Conservation (phyloP, 31 red algal species). For the Asparagopsis taxiformis region DNA sequence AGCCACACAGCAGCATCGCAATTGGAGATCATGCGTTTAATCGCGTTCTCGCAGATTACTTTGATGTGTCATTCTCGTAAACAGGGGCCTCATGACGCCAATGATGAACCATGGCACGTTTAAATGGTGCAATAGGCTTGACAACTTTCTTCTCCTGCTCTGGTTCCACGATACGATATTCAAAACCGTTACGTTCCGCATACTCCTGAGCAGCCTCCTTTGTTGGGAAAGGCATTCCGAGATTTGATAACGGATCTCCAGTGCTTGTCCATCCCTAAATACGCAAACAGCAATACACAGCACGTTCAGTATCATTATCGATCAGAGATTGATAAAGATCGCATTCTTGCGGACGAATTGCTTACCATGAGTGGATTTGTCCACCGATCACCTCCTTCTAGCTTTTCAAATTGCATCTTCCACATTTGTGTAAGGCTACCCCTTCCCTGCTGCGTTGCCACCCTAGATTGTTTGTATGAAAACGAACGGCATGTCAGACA, state of each 20-base stretch:
- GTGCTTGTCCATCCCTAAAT: conserved; percentile 98
- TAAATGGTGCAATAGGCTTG: conserved; percentile 66
- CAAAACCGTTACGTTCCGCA: conserved; percentile 79
- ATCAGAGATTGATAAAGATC: too few species aligned
- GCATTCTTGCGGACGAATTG: too few species aligned
- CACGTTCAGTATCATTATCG: neutral
- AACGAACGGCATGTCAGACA: neutral
- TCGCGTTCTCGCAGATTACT: too few species aligned
- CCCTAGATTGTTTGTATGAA: conserved; percentile 19
- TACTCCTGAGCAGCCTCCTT: conserved; percentile 94
- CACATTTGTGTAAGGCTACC: conserved; percentile 85
- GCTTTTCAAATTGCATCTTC: conserved; percentile 92
- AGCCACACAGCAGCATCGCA: too few species aligned
- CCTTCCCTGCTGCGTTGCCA: conserved; percentile 93
- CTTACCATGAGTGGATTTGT: conserved; percentile 98
- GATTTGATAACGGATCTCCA: conserved; percentile 91
- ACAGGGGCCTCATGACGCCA: conserved; percentile 70
- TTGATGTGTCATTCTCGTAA: conserved; percentile 32
- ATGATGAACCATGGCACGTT: conserved; percentile 79
- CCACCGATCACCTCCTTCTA: conserved; percentile 92
- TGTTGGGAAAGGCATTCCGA: conserved; percentile 85
- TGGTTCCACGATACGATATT: conserved; percentile 69
- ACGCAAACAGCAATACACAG: neutral
- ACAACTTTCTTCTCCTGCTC: conserved; percentile 66
- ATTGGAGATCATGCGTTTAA: too few species aligned